Base-by-base conservation (phyloP, 345 rosid genomes). In the Schrenkiella parvula region DNA sequence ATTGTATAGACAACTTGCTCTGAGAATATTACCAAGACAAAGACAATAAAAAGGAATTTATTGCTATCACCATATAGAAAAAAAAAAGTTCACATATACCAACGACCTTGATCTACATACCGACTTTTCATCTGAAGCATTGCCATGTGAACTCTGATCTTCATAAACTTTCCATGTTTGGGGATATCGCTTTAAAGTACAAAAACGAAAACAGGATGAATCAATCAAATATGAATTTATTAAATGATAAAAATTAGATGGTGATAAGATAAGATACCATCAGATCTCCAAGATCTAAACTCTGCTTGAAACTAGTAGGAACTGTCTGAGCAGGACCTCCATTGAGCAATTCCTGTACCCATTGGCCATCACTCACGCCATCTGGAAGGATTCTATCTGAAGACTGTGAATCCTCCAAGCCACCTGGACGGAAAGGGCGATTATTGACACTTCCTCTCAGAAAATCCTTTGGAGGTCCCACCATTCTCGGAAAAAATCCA, bases 351-450 rank as follows among this genome's bases (percentile, higher is more conserved):
- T 93, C 96, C 15, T 65, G 81, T 42, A 88, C 85, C 98, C 98
- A 93, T 54, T 85, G 86, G 63, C 98, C 95, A 81, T 80, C 84
- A 53, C 79, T 63, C 55, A 87, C 95, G 65, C 92, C 97, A 38
- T 83, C 85, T 59, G 97, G 95, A 59, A 91, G 74, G 71, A 74
- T 28, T 80, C 90, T 91, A 59, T 84, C 87, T 9, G 74, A 57
- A 70, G 89, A 76, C 55, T 79, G 86, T 61, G 93, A 71, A 73
- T 86, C 87, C 29, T 89, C 97, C 68, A 93, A 80, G 31, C 98
- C 98, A 70, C 98, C 98, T 11, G 98, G 98, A 44, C 87, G 88
- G 73, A 93, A 93, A 72, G 98, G 98, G 25, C 95, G 97, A 78
- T 83, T 91, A 72, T 76, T 87, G 76, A 84, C 82, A 82, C 98